Evolutionary conservation across 805 yeast species (phyloP).

Genomic region (Ogataea salicorniae): DNA sequence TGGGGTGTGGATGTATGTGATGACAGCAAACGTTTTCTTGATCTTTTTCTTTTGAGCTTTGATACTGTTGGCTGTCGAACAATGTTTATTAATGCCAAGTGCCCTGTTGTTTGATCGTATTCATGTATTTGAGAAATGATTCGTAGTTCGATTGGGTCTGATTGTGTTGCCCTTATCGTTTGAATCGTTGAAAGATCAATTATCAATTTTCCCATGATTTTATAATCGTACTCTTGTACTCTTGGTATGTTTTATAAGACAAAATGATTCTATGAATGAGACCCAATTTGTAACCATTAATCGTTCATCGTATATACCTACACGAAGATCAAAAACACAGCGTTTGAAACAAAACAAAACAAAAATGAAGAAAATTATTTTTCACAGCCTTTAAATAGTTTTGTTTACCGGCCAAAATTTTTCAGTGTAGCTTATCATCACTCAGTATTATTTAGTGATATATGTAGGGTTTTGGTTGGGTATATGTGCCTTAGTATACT

Average conservation of each 20-base stretch:
- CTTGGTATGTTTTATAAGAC: too few species aligned
- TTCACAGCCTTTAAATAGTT: neutral
- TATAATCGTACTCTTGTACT: neutral
- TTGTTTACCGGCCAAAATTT: neutral
- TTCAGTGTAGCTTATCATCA: neutral
- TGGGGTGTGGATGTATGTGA: neutral
- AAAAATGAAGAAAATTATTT: neutral
- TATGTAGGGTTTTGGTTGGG: too few species aligned
- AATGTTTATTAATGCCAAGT: slow-evolving; percentile 12
- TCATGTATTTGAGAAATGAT: slow-evolving; percentile 19
- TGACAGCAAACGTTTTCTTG: neutral
- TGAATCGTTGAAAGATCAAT: slow-evolving; percentile 13
- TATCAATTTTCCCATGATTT: slow-evolving; percentile 18
- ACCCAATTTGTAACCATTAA: too few species aligned
- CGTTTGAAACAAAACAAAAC: too few species aligned
- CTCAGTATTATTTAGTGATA: too few species aligned
- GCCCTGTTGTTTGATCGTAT: slow-evolving; percentile 15
- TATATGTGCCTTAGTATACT: neutral
- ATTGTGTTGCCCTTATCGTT: slow-evolving; percentile 4
- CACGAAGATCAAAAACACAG: too few species aligned
- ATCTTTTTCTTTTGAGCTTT: neutral
- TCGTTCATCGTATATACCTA: too few species aligned
- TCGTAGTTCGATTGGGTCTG: slow-evolving; percentile 14
- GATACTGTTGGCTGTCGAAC: slow-evolving; percentile 2
- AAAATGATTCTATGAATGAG: too few species aligned